Base-by-base conservation (phyloP, 1,284 basidiomycete species). In the Mycena sp. region DNA sequence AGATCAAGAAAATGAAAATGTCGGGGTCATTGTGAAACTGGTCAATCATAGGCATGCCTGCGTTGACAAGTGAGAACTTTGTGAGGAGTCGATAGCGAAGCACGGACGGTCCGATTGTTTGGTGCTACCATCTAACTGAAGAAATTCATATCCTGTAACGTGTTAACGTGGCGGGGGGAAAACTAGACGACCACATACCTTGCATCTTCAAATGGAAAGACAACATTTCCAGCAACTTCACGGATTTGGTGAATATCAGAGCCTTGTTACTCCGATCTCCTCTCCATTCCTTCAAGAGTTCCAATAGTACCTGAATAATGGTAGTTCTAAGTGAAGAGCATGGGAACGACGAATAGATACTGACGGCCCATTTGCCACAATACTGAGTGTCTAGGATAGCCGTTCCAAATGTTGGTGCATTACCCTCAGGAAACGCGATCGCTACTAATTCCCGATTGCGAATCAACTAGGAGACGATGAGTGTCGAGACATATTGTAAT, bases 331-430 rank as follows among this genome's bases (percentile, higher is more conserved):
- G 28, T 56, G 19, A 23, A 44, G 28, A 37, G 44, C 19, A 32
- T 23, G 23, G 32, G 46, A 25, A n/a, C 38, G 26, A n/a, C 40
- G 1, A 23, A 59, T 62, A 26, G 35, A 7, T 2, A 77, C 85
- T 61, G 65, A 92, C 91, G 68, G 79, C 77, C 93, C 93, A 96
- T 77, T 96, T 96, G 2, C 94, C 95, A 70, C 94, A 96, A 61
- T 87, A 87, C 40, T 84, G 76, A 0, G 86, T 78, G 38, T 84
- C 76, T 68, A 92, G 77, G 76, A 89, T 85, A 0, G 89, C 85
- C 17, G 82, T 78, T 2, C 82, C 87, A 61, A 86, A 90, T 67
- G 84, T 88, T 1, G 90, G 91, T 23, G 84, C 70, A 37, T 79
- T 54, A 38, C 81, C 81, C 1, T 83, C 75, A 1, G 85, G 83